Base-by-base conservation (phyloP, 257 asterid genomes). In the Gentiana macrophylla region DNA sequence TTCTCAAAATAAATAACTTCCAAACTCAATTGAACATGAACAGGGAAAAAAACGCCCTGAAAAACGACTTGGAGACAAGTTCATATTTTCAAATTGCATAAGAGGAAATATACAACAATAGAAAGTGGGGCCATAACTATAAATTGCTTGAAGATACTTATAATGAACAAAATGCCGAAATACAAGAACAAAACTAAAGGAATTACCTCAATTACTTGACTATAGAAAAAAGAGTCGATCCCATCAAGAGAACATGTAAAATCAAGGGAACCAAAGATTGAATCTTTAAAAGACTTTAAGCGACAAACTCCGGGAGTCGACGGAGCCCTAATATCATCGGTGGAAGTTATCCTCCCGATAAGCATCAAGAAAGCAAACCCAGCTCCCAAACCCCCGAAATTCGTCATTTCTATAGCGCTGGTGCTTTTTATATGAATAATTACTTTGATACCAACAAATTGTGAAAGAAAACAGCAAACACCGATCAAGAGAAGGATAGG, bases 181-280 rank as follows among this genome's bases (percentile, higher is more conserved):
- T 41, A 41, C 9, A 5, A 41, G 6, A 41, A 5, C 1, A 38
- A 38, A 38, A 1, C 4, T 4, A 38, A 38, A 38, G 44, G 44
- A 7, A 8, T 32, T 73, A 89, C 95, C 97, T 84, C 90, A 77
- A 80, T 77, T 35, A 80, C 88, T 62, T 78, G 84, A 61, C 70
- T 59, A 53, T 71, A 24, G 67, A 63, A 49, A 36, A 72, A 71
- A 57, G 77, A 62, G 11, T 60, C 72, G 70, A 77, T 61, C 68
- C 68, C 76, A 56, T 57, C 65, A 12, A 67, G 51, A 61, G 74
- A 70, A 41, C 90, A 89, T 37, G 69, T 69, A 60, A 67, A 74
- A 51, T 60, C 68, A 59, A 45, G 63, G 46, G 79, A 36, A 69
- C 77, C 79, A 55, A 79, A 72, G 62, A 89, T 56, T 64, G 77